Evolutionary conservation across 306 rosid species (phyloP).

Genomic region (Inga oerstediana): DNA sequence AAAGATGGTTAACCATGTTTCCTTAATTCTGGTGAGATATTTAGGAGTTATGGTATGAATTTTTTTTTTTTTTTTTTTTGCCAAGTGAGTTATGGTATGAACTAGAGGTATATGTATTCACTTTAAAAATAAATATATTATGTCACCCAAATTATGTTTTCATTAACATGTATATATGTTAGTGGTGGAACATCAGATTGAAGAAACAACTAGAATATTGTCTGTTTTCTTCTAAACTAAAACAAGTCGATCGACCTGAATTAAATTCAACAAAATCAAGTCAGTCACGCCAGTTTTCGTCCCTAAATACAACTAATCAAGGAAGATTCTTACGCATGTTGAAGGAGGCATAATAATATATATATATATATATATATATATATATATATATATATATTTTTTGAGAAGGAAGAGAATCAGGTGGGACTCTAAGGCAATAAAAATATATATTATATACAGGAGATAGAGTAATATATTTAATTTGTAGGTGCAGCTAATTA

Average conservation of each 20-base stretch:
- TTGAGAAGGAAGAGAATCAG: background rate
- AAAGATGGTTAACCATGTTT: too few species aligned
- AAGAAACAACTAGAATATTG: background rate
- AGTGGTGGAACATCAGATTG: background rate
- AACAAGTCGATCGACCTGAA: background rate
- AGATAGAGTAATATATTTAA: background rate
- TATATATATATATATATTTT: too few species aligned
- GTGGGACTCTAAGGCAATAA: background rate
- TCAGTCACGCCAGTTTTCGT: background rate
- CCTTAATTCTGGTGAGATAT: too few species aligned
- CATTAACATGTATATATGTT: background rate
- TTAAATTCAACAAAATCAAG: background rate
- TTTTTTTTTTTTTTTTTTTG: too few species aligned
- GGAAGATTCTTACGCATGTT: background rate
- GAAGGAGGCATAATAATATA: too few species aligned
- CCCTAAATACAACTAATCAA: background rate
- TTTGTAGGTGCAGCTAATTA: constrained; percentile 35
- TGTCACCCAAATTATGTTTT: background rate
- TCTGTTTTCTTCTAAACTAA: background rate
- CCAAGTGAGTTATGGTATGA: too few species aligned
- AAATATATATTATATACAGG: background rate
- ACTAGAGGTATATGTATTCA: too few species aligned
- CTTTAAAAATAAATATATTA: too few species aligned
- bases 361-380: background rate
- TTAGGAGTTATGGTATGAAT: too few species aligned